Base-by-base conservation (phyloP, 208 protist genomes). In the Angomonas ambiguus region DNA sequence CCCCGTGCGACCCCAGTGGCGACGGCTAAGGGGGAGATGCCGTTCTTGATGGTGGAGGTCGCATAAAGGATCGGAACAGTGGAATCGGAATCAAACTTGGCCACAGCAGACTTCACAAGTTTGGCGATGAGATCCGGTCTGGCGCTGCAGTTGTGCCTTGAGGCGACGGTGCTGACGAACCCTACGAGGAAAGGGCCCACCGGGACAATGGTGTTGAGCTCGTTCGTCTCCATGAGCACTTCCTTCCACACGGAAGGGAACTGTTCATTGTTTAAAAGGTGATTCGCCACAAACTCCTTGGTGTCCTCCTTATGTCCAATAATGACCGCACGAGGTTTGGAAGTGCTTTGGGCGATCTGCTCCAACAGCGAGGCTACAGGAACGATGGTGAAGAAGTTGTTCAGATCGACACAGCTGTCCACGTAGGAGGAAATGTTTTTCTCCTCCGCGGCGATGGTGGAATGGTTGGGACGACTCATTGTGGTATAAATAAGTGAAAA, bases 101-200 rank as follows among this genome's bases (percentile, higher is more conserved):
- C 38, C 38, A 28, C 33, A 1, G 83, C 82, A 24, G 70, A 62
- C 61, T 81, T 81, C 28, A 92, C 73, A n/a, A 88, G 71, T 3
- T 55, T 49, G 34, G 67, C 61, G 49, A 92, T 76, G 8, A 53
- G 34, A 49, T 94, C 88, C 16, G 88, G 85, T 5, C 88, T 77
- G 5, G 71, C 33, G 1, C 83, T 48, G 67, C 83, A 92, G 72
- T 94, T 94, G 78, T 94, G 85, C 35, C 88, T 80, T 11, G 88
- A 92, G 0, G 83, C 78, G n/a, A 35, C 51, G 0, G 64, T 60
- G 1, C 80, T 48, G 13, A 91, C 74, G 62, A 72, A 74, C 2
- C 28, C 2, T 48, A 58, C 22, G 20, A 60, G 60, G 1, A 30
- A 2, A 16, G 38, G 30, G 30, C 22, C 5, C 10, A 51, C 35